A percentile compares a stretch with the other conserved stretches of the same genome.
Conservation (phyloP, 176 grass and related monocot genomes). For the Raddia distichophylla region DNA sequence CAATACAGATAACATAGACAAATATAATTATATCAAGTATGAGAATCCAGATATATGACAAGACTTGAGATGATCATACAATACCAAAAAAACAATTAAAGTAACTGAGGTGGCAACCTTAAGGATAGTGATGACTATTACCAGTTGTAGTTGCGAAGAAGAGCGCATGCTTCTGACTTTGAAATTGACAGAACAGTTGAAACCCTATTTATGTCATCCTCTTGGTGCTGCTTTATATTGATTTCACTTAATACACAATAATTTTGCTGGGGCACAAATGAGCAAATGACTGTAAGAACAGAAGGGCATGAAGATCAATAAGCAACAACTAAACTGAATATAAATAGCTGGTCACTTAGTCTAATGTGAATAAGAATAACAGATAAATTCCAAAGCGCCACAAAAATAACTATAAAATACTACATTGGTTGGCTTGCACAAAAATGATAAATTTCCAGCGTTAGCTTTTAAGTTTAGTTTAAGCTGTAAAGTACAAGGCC, state of each 20-base stretch:
- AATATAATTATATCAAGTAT: not conserved
- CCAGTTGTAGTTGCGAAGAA: conserved; percentile 92
- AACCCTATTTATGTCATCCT: conserved; percentile 91
- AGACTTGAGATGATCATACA: not conserved
- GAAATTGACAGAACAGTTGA: conserved; percentile 96
- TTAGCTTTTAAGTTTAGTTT: too few relatives aligned
- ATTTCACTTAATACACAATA: conserved; percentile 84
- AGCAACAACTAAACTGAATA: not conserved
- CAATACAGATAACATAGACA: not conserved
- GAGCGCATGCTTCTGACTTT: conserved; percentile 77
- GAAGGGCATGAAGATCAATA: conserved; percentile 12
- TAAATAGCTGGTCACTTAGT: not conserved
- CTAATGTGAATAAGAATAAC: not conserved
- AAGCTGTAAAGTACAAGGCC: too few relatives aligned
- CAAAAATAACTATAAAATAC: not conserved
- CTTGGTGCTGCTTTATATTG: conserved; percentile 84
- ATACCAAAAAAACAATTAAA: not conserved
- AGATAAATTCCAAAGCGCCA: not conserved
- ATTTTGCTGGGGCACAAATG: conserved; percentile 74
- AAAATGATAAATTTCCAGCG: too few relatives aligned
- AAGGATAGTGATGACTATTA: conserved; percentile 29
- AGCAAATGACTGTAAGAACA: conserved; percentile 33
- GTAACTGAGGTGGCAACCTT: not conserved
- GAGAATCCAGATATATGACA: not conserved
- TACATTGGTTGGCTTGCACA: too few relatives aligned